These are phyloP conservation scores for Neurospora sp. DNA, from an alignment of 495 filamentous ascomycete species.

Conservation along the genomic window DNA sequence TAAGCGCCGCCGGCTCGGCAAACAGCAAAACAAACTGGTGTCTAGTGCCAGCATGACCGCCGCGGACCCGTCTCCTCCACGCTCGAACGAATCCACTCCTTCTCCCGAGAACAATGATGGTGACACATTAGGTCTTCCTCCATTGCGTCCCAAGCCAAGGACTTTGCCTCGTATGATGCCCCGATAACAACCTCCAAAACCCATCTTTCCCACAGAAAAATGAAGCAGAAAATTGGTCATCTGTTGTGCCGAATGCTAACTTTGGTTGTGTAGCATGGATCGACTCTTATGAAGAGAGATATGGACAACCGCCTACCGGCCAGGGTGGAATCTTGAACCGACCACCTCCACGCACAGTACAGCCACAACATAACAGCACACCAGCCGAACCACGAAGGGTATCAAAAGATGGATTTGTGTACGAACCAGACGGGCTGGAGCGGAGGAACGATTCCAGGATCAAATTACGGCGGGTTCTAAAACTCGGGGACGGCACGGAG, in stretches of 20 bases:
- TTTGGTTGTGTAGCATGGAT: conserved; percentile 38
- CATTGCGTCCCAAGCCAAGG: conserved; percentile 8
- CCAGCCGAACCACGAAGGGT: conserved; percentile 38
- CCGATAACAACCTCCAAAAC: not conserved
- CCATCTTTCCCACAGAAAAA: not conserved
- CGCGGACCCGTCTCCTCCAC: conserved; percentile 11
- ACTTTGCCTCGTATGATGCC: conserved; percentile 32
- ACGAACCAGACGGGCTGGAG: conserved; percentile 25
- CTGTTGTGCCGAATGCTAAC: conserved; percentile 11
- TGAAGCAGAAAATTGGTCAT: not conserved
- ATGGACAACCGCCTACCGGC: conserved; percentile 25
- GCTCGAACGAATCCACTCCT: conserved; percentile 14
- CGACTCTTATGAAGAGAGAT: conserved; percentile 35
- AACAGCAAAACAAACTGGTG: not conserved
- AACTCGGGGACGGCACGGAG: conserved; percentile 22
- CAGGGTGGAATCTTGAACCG: conserved; percentile 14
- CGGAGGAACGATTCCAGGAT: conserved; percentile 10
- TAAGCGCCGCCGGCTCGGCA: not conserved
- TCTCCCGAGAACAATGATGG: not conserved
- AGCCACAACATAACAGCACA: conserved; percentile 51
- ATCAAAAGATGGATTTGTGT: conserved; percentile 44
- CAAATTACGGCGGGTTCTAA: conserved; percentile 19
- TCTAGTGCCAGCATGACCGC: conserved; percentile 13
- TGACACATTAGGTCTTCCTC: not conserved
- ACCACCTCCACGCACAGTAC: conserved; percentile 40